Evolutionary conservation across 371 early-diverging fungal species (phyloP).

Genomic region (Mortierella sp.): DNA sequence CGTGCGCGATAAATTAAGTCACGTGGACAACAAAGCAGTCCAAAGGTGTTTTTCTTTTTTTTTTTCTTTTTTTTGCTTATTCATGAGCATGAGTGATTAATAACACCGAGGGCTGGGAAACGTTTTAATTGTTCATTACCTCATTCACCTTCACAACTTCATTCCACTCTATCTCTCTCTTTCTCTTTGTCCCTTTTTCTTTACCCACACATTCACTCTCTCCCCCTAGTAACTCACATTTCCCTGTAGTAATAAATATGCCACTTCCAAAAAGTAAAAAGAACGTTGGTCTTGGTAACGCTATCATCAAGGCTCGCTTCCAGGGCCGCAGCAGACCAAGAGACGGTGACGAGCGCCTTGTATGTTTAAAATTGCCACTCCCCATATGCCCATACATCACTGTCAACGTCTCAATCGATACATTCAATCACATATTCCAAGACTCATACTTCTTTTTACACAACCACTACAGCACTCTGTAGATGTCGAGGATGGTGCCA

Average conservation of each 20-base stretch:
- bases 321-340: slow-evolving; percentile 82
- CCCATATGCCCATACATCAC: neutral
- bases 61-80: slow-evolving; percentile 12
- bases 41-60: neutral
- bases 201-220: neutral
- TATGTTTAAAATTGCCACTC: slow-evolving; percentile 33
- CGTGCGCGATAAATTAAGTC: slow-evolving; percentile 11
- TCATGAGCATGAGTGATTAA: neutral
- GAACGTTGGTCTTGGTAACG: slow-evolving; percentile 83
- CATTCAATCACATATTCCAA: neutral
- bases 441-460: neutral
- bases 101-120: neutral
- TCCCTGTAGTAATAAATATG: slow-evolving; percentile 29
- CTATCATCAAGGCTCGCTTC: slow-evolving; percentile 94
- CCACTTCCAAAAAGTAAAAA: slow-evolving; percentile 64
- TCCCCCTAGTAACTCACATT: neutral
- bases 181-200: slow-evolving; percentile 28
- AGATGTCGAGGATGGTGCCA: slow-evolving; percentile 85
- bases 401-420: neutral
- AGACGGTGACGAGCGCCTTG: slow-evolving; percentile 76
- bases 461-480: slow-evolving; percentile 80
- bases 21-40: slow-evolving; percentile 13
- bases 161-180: neutral
- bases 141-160: slow-evolving; percentile 3
- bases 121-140: neutral